phyloP scores from a whole-genome alignment of 495 filamentous ascomycete genomes.

The Monascus purpureus region DNA sequence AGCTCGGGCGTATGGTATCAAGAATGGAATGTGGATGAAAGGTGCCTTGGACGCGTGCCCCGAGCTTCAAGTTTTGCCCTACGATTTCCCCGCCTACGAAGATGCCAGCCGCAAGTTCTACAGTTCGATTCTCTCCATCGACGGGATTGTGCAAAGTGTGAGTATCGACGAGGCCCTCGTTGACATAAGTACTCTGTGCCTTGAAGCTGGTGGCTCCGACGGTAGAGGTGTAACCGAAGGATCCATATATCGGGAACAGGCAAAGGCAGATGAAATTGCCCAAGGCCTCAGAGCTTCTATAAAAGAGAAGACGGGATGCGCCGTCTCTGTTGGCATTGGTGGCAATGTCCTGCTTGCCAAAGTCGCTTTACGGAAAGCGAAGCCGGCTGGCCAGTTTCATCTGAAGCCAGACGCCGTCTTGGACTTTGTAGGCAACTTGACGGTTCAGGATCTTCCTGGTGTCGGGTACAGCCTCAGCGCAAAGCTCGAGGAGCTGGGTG shows the following conservation, averaged over 20 bases:
- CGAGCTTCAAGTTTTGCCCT: constrained; percentile 71
- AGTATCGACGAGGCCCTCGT: constrained; percentile 90
- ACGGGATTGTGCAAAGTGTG: constrained; percentile 81
- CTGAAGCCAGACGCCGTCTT: constrained; percentile 66
- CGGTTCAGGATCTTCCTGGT: constrained; percentile 70
- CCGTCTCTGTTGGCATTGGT: constrained; percentile 90
- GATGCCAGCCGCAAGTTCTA: constrained; percentile 84
- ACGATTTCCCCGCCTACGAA: constrained; percentile 91
- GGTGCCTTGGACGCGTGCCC: constrained; percentile 70
- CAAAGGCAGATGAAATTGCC: constrained; percentile 65
- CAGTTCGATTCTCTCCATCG: constrained; percentile 60
- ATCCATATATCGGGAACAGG: constrained; percentile 68
- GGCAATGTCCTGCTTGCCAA: constrained; percentile 84
- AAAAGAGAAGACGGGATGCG: constrained; percentile 61
- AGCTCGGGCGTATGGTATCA: constrained; percentile 71
- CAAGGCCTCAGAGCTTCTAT: constrained; percentile 48
- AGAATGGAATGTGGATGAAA: constrained; percentile 99
- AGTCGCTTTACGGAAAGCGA: constrained; percentile 78
- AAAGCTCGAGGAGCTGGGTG: constrained; percentile 75
- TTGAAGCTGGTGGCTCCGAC: constrained; percentile 51
- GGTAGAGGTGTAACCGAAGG: constrained; percentile 56
- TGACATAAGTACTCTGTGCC: constrained; percentile 55
- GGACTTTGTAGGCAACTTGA: constrained; percentile 59
- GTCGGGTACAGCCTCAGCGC: constrained; percentile 75
- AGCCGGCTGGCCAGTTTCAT: constrained; percentile 86